A percentile compares a stretch with the other conserved stretches of the same genome.
Evolutionary conservation across 192 early-diverging fungal species (phyloP).

Genomic region (Coemansia sp.): DNA sequence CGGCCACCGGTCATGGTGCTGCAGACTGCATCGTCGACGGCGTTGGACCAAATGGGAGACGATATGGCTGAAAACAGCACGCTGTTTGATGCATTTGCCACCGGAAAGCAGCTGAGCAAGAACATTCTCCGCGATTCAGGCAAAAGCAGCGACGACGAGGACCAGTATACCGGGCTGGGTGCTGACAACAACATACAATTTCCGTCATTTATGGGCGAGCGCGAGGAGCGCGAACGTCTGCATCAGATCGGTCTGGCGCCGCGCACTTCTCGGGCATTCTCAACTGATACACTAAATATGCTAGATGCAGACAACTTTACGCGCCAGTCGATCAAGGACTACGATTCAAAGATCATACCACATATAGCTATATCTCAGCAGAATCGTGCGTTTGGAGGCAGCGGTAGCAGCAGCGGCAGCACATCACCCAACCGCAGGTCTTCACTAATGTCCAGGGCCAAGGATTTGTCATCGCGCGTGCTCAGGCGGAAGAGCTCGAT

Average conservation of each 20-base stretch:
- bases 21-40: slow-evolving; percentile 47
- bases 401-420: slow-evolving; percentile 1
- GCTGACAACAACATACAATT: slow-evolving; percentile 14
- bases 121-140: slow-evolving; percentile 16
- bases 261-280: slow-evolving; percentile 17
- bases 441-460: slow-evolving; percentile 35
- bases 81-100: slow-evolving; percentile 19
- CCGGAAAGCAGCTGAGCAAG: slow-evolving; percentile 30
- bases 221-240: slow-evolving; percentile 40
- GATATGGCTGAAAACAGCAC: slow-evolving; percentile 11
- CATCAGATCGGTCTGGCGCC: slow-evolving; percentile 3
- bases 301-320: slow-evolving; percentile 9
- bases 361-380: neutral
- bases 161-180: slow-evolving; percentile 37
- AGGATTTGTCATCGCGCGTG: slow-evolving; percentile 25
- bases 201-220: slow-evolving; percentile 36
- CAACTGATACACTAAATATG: slow-evolving; percentile 20
- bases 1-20: slow-evolving; percentile 39
- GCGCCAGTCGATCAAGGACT: neutral
- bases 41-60: slow-evolving; percentile 44
- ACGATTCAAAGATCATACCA: slow-evolving; percentile 4
- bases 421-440: slow-evolving; percentile 1
- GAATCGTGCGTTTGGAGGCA: neutral
- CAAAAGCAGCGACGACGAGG: slow-evolving; percentile 8
- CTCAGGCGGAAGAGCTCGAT: slow-evolving; percentile 8